These are phyloP conservation scores for Ambrosia artemisiifolia DNA, from an alignment of 129 eudicot species.

Conservation along the genomic window DNA sequence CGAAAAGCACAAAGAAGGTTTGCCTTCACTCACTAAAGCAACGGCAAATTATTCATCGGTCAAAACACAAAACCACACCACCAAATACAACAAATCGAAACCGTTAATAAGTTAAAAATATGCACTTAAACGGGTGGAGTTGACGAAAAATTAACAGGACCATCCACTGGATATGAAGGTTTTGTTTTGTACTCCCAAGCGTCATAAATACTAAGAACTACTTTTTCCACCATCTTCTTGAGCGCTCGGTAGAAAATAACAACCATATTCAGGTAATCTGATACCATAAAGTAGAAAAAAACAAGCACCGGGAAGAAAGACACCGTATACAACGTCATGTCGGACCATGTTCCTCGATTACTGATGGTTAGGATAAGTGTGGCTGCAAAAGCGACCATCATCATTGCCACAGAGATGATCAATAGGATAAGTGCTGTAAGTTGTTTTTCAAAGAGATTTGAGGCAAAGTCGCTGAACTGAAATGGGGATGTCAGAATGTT, in stretches of 20 bases:
- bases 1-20: background rate
- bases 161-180: background rate
- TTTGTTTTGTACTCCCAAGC: slow-evolving; percentile 23
- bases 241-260: background rate
- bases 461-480: slow-evolving; percentile 25
- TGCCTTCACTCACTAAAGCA: background rate
- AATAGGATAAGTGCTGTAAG: slow-evolving; percentile 23
- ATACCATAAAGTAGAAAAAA: slow-evolving; percentile 17
- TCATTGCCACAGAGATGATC: slow-evolving; percentile 39
- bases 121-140: slow-evolving; percentile 7
- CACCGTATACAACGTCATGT: slow-evolving; percentile 25
- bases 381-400: slow-evolving; percentile 50
- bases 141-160: background rate
- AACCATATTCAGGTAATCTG: background rate
- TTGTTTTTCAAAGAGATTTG: slow-evolving; percentile 23
- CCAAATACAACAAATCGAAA: background rate
- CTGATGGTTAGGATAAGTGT: slow-evolving; percentile 34
- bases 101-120: background rate
- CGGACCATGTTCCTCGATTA: slow-evolving; percentile 15
- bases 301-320: slow-evolving; percentile 40
- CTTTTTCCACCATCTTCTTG: background rate
- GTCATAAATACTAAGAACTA: background rate
- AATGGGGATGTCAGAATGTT: slow-evolving; percentile 37
- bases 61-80: background rate
- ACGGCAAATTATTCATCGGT: background rate